Percentiles rank a stretch among this genome's conserved stretches.
Evolutionary conservation across 306 rosid genomes (phyloP).

Genomic region (Erythrophleum fordii): DNA sequence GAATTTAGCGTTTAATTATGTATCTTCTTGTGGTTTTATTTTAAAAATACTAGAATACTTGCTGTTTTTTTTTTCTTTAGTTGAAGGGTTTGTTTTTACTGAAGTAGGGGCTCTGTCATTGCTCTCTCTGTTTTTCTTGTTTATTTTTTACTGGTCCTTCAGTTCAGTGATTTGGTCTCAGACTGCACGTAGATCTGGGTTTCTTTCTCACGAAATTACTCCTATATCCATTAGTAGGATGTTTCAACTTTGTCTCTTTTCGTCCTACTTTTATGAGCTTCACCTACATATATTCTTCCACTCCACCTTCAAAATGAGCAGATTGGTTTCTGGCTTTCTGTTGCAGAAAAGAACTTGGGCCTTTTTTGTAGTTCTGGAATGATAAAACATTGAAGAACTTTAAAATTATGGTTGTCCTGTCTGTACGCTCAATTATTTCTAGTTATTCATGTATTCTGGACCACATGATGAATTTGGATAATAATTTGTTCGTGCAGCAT

Average conservation of each 20-base stretch:
- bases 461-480: conserved; percentile 15
- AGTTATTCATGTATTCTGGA: conserved; percentile 10
- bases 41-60: neutral
- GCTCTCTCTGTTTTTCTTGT: conserved; percentile 16
- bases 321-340: neutral
- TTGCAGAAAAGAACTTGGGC: neutral
- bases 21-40: neutral
- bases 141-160: conserved; percentile 24
- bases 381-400: conserved; percentile 24
- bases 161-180: conserved; percentile 29
- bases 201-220: neutral
- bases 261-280: conserved; percentile 22
- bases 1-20: neutral
- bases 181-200: conserved; percentile 47
- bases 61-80: neutral
- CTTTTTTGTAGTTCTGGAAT: neutral
- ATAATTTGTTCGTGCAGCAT: conserved; percentile 2
- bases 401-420: conserved; percentile 12
- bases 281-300: neutral
- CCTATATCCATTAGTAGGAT: neutral
- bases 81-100: neutral
- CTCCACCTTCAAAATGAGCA: conserved; percentile 9
- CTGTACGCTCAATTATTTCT: conserved; percentile 1
- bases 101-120: conserved; percentile 17
- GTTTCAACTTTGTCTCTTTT: conserved; percentile 1